phyloP scores from a whole-genome alignment of 2,329 filamentous ascomycete species.

The Aspergillus neotritici region DNA sequence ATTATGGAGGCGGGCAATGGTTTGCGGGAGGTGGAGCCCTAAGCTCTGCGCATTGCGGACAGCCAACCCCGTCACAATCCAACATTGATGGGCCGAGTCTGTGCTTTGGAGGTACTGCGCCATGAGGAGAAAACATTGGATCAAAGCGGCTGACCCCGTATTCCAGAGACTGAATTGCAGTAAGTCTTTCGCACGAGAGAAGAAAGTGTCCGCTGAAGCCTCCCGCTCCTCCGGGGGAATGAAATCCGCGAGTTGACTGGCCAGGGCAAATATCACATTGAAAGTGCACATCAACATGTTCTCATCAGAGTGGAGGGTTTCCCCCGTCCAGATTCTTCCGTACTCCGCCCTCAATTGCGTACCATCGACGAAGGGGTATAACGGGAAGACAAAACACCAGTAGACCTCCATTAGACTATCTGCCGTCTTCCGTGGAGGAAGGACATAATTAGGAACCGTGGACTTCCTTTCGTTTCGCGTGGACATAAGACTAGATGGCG shows the following conservation, averaged over 20 bases:
- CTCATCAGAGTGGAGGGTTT: slow-evolving; percentile 34
- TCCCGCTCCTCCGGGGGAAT: slow-evolving; percentile 38
- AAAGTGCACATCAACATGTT: slow-evolving; percentile 42
- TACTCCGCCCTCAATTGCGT: slow-evolving; percentile 37
- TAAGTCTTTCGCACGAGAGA: slow-evolving; percentile 39
- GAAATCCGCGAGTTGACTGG: slow-evolving; percentile 42
- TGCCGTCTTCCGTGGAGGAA: slow-evolving; percentile 43
- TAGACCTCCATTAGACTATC: slow-evolving; percentile 44
- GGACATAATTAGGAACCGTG: slow-evolving; percentile 30
- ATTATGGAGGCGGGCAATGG: slow-evolving; percentile 21
- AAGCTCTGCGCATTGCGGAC: slow-evolving; percentile 46
- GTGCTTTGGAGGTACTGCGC: slow-evolving; percentile 49
- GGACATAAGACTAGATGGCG: slow-evolving; percentile 17
- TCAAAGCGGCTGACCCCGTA: slow-evolving; percentile 39
- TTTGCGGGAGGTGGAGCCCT: slow-evolving; percentile 42
- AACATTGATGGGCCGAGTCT: slow-evolving; percentile 44
- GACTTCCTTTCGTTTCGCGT: slow-evolving; percentile 12
- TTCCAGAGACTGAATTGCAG: slow-evolving; percentile 43
- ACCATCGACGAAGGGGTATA: slow-evolving; percentile 45
- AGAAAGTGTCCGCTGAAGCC: slow-evolving; percentile 38
- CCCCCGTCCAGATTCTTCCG: slow-evolving; percentile 38
- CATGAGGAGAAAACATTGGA: slow-evolving; percentile 46
- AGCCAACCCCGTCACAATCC: slow-evolving; percentile 46
- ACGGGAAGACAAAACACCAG: slow-evolving; percentile 44
- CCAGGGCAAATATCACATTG: slow-evolving; percentile 45